These are phyloP conservation scores for Sabuloglossum arenarium DNA, from an alignment of 495 filamentous ascomycete species.

Conservation along the genomic window DNA sequence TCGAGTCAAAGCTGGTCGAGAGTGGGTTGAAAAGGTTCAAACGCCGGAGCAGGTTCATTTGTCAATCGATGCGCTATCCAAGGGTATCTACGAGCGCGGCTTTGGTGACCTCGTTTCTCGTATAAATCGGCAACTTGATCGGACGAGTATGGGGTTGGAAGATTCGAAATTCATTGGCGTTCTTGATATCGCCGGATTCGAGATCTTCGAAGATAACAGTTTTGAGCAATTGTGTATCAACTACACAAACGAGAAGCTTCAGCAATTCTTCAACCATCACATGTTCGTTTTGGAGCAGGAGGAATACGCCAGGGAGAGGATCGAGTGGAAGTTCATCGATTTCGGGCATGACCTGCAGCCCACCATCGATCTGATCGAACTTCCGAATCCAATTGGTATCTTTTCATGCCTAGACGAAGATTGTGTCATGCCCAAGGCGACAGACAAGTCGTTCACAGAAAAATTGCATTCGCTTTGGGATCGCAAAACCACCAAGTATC, in stretches of 20 bases:
- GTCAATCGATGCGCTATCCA: conserved; percentile 76
- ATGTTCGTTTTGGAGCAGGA: conserved; percentile 99
- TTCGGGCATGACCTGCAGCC: conserved; percentile 95
- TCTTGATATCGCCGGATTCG: conserved; percentile 96
- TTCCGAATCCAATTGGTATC: conserved; percentile 92
- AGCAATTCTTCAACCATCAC: conserved; percentile 99
- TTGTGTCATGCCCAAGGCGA: conserved; percentile 97
- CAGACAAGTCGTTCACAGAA: conserved; percentile 89
- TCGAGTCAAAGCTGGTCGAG: conserved; percentile 79
- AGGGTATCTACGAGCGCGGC: conserved; percentile 90
- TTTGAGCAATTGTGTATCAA: conserved; percentile 99
- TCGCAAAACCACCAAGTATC: conserved; percentile 83
- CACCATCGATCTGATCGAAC: conserved; percentile 92
- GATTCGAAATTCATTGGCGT: conserved; percentile 94
- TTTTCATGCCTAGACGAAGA: conserved; percentile 98
- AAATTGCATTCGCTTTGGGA: conserved; percentile 96
- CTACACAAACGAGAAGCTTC: conserved; percentile 97
- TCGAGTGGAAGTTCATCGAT: conserved; percentile 99
- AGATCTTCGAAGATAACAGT: conserved; percentile 96
- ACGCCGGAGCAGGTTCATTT: conserved; percentile 90
- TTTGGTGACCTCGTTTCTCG: conserved; percentile 84
- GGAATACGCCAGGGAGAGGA: conserved; percentile 92
- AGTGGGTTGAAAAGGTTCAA: conserved; percentile 97
- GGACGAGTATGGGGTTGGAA: conserved; percentile 52
- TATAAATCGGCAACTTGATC: conserved; percentile 82